Base-by-base conservation (phyloP, 2,329 filamentous ascomycete genomes). In the Scedosporium dehoogii region DNA sequence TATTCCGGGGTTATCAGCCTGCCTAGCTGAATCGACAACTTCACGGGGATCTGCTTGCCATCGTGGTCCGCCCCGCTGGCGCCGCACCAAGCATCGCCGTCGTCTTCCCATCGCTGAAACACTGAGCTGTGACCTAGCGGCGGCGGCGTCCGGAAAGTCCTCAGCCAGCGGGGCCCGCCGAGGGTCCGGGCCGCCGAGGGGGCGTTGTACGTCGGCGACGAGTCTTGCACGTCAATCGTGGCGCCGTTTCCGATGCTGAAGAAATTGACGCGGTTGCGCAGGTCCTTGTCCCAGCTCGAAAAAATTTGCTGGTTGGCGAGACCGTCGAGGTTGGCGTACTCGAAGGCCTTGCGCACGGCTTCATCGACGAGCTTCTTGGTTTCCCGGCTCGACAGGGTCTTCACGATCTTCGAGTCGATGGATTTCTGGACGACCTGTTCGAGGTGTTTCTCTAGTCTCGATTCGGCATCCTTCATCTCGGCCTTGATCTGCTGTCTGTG, bases 51-150 rank as follows among this genome's bases (percentile, higher is more conserved):
- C 6, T 79, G 78, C 16, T 71, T 70, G 10, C 74, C 73, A 16
- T 75, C 74, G 14, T 71, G 72, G 58, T 79, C 75, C 10, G 70
- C 66, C 0, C 75, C 74, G 3, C 69, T 70, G 0, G 78, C 80
- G 4, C 88, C 86, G 72, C 93, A 97, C 89, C 91, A 97, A 73
- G 91, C 96, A 65, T 97, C 90, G 21, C 89, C 90, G 41, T 88
- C 82, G 58, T 96, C 90, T 9, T 86, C 78, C 91, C 92, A 96
- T 3, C 78, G 75, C 1, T 63, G 59, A 2, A 96, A 78, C 0
- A 89, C 91, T 0, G 79, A 73, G n/a, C 76, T 69, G 0, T 81
- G 79, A 1, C 79, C 75, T 7, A 58, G 67, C 56, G 60, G 68
- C 61, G 67, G 62, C 16, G 62, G 16, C 21, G 48, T 38, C 12